Conservation (phyloP, 345 rosid species). For the Populus pruinosa region DNA sequence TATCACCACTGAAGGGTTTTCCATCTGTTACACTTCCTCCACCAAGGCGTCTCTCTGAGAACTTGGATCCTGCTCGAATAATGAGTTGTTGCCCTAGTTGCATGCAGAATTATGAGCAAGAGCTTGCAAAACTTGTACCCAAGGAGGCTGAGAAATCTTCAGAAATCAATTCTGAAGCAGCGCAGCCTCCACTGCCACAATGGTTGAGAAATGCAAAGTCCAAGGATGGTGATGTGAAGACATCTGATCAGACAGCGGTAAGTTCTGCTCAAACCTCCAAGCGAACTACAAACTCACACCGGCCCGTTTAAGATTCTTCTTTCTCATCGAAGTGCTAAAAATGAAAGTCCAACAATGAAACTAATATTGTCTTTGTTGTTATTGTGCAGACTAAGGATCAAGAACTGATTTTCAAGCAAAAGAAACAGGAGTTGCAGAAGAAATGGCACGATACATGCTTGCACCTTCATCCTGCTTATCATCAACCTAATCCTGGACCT, state of each 20-base stretch:
- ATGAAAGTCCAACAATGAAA: background rate
- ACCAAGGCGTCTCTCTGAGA: conserved; percentile 40
- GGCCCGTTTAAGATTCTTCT: background rate
- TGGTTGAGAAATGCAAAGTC: conserved; percentile 80
- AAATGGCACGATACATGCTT: conserved; percentile 77
- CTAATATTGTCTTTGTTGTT: background rate
- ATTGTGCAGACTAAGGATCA: conserved; percentile 54
- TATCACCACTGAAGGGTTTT: conserved; percentile 55
- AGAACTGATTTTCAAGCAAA: conserved; percentile 46
- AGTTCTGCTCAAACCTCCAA: background rate
- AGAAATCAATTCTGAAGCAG: conserved; percentile 46
- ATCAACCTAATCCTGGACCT: conserved; percentile 30
- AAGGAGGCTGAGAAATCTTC: conserved; percentile 42
- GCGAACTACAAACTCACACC: background rate
- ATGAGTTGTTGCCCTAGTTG: conserved; percentile 66
- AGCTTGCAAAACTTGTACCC: conserved; percentile 41
- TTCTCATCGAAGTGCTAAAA: background rate
- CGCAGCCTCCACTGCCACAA: conserved; percentile 45
- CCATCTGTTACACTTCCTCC: conserved; percentile 31
- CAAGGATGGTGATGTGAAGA: conserved; percentile 29
- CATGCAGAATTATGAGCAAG: conserved; percentile 59
- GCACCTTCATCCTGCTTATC: conserved; percentile 60
- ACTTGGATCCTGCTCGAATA: conserved; percentile 42
- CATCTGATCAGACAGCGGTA: conserved; percentile 45
- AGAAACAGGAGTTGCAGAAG: conserved; percentile 60